Evolutionary conservation across 768 basidiomycete species (phyloP).

Genomic region (Termitomyces sp.): DNA sequence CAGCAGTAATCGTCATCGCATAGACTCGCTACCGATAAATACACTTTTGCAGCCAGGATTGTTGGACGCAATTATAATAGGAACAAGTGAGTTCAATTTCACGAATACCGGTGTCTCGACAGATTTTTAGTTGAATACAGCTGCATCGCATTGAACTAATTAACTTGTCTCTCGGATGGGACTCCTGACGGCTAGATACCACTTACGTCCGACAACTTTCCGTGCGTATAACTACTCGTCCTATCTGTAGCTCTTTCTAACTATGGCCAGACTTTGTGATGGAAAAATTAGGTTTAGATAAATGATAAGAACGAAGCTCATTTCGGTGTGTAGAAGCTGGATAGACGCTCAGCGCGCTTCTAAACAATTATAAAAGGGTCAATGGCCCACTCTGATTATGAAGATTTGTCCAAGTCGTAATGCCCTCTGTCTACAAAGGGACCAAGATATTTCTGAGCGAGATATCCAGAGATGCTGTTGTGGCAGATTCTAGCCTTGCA

Average conservation of each 20-base stretch:
- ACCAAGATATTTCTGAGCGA: slow-evolving; percentile 1
- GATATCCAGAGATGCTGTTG: not conserved
- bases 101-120: not conserved
- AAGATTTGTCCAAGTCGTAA: not conserved
- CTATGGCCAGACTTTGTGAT: not conserved
- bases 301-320: not conserved
- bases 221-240: not conserved
- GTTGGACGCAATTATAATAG: not conserved
- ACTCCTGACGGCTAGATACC: not conserved
- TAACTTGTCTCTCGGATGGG: not conserved
- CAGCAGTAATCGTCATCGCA: not conserved
- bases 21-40: not conserved
- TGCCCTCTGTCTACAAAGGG: slow-evolving; percentile 11
- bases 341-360: not conserved
- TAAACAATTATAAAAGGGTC: not conserved
- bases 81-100: not conserved
- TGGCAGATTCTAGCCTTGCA: not conserved
- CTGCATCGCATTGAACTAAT: not conserved
- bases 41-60: not conserved
- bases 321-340: not conserved
- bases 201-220: not conserved
- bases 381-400: not conserved
- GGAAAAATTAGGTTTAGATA: not conserved
- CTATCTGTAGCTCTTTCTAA: not conserved
- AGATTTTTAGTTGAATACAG: not conserved